A percentile compares a stretch with the other conserved stretches of the same genome.
Evolutionary conservation across 192 early-diverging fungal genomes (phyloP).

Genomic region (Coemansia sp.): DNA sequence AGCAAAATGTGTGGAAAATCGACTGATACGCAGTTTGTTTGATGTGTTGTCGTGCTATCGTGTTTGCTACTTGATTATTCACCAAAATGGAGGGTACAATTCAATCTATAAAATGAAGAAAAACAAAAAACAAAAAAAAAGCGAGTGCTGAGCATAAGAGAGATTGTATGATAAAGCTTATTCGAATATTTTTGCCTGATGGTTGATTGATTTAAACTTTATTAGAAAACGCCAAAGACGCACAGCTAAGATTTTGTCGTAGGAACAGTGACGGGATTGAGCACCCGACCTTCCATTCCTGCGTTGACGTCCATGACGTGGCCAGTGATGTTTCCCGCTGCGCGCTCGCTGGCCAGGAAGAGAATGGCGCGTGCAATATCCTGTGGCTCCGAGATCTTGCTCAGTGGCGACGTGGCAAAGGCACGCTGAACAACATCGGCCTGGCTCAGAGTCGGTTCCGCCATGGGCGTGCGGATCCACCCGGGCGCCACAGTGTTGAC

Average conservation of each 20-base stretch:
- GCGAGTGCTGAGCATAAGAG: too few species aligned
- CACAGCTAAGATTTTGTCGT: background rate
- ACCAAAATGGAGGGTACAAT: too few species aligned
- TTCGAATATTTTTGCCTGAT: background rate
- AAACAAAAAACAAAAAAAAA: background rate
- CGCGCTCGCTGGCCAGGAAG: conserved; percentile 50
- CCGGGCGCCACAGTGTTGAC: conserved; percentile 52
- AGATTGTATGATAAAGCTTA: background rate
- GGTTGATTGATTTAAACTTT: background rate
- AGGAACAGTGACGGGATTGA: conserved; percentile 14
- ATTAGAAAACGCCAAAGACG: too few species aligned
- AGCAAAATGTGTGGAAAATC: too few species aligned
- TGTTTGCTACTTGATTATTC: background rate
- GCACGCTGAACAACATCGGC: conserved; percentile 54
- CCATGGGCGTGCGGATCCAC: conserved; percentile 66
- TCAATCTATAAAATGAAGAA: background rate
- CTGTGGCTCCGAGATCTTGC: conserved; percentile 58
- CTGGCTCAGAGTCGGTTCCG: conserved; percentile 52
- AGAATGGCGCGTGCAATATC: conserved; percentile 58
- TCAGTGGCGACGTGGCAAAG: conserved; percentile 58
- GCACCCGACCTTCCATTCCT: conserved; percentile 56
- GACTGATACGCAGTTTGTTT: too few species aligned
- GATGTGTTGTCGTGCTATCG: too few species aligned
- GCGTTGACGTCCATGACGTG: conserved; percentile 58
- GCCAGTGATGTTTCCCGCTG: conserved; percentile 61